Evolutionary conservation across 106 monocot species (phyloP), one percentile per base, ranked within the genome.

Genomic region (Dioscorea zingiberensis): DNA sequence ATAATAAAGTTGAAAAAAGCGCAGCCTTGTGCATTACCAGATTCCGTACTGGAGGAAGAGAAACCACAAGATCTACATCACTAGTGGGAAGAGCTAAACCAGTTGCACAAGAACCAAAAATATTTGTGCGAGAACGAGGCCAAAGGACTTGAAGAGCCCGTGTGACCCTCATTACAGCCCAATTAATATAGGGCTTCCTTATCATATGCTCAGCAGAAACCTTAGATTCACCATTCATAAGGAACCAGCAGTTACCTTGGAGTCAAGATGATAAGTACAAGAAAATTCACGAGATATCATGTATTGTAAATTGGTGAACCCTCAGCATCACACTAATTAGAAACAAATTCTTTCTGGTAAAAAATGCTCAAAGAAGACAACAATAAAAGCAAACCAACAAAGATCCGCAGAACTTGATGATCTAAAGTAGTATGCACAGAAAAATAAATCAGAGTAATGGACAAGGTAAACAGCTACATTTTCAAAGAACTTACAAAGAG

Each of bases 11-110:
- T 29, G 19, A 8, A 38, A 38, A 38, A 38, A 38, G 10, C 38
- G 9, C 38, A 14, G 27, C 13, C 32, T 78, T 66, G 23, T 55
- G 53, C 49, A 88, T 84, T 64, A 98, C 98, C 93, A 98, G 78
- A 83, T 98, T 98, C n/a, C 93, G 73, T 4, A 98, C 98, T 51
- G 98, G 98, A 63, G 98, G 98, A 45, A 98, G 89, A 68, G 93
- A 98, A 71, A 98, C 82, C 49, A 98, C 89, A 69, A 98, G 86
- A 74, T 98, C 98, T 63, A 98, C 98, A 78, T 98, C 98, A 67
- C 98, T 98, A 61, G 86, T 80, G 38, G 98, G 98, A 67, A 98
- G 86, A 71, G 88, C 86, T 73, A 98, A 82, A 80, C 98, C 98
- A 80, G 93, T 98, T 59, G 87, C 84, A 84, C 81, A 87, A 47